phyloP scores from a whole-genome alignment of 139 green algal species.

The Picochlorum sp. region DNA sequence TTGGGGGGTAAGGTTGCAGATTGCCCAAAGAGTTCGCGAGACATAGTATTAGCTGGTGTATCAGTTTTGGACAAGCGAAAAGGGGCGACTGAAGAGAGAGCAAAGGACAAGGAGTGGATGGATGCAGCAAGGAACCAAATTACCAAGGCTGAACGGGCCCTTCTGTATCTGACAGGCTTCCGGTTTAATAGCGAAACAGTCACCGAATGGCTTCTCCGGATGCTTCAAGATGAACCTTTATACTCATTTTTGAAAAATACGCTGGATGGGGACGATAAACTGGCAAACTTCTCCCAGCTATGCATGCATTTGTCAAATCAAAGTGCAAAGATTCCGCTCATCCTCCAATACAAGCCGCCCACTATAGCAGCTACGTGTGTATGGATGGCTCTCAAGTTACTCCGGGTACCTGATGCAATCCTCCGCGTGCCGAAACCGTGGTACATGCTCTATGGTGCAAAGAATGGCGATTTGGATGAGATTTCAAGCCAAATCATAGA shows the following conservation, averaged over 20 bases:
- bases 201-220: neutral
- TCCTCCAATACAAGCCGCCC: constrained; percentile 10
- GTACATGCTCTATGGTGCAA: neutral
- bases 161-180: constrained; percentile 41
- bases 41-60: constrained; percentile 41
- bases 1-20: constrained; percentile 83
- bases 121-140: constrained; percentile 14
- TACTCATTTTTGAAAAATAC: neutral
- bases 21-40: constrained; percentile 51
- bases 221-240: constrained; percentile 12
- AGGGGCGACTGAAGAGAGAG: neutral
- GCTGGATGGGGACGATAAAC: neutral
- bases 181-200: constrained; percentile 9
- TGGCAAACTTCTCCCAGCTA: neutral
- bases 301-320: constrained; percentile 11
- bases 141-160: constrained; percentile 29
- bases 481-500: constrained; percentile 2
- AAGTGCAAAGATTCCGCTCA: constrained; percentile 15
- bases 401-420: neutral
- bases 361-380: constrained; percentile 19
- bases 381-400: constrained; percentile 24
- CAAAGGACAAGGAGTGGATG: neutral
- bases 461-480: neutral
- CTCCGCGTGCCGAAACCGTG: neutral
- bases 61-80: neutral